Evolutionary conservation across 2,329 filamentous ascomycete species (phyloP).

Genomic region (Nemania sp.): DNA sequence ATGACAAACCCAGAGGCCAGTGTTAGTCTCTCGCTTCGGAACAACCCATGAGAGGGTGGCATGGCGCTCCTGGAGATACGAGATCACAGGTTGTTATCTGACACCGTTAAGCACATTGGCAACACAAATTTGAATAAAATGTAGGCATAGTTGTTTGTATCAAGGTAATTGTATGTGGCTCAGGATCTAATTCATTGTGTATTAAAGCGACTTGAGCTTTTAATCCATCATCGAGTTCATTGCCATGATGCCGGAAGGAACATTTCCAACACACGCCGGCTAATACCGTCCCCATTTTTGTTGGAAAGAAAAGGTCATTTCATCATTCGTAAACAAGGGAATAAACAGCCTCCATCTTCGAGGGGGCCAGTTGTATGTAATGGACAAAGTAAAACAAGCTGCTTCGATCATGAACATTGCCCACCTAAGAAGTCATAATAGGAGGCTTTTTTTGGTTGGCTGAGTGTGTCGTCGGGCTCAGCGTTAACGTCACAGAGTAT

Average conservation of each 20-base stretch:
- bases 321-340: slow-evolving; percentile 44
- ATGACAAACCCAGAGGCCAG: too few species aligned
- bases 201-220: slow-evolving; percentile 46
- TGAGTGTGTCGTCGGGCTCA: slow-evolving; percentile 40
- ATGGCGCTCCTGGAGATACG: background rate
- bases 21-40: background rate
- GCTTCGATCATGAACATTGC: slow-evolving; percentile 43
- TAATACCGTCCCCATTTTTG: slow-evolving; percentile 47
- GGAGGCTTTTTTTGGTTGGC: slow-evolving; percentile 38
- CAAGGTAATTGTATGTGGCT: slow-evolving; percentile 31
- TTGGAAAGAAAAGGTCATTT: slow-evolving; percentile 42
- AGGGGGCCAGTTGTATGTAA: slow-evolving; percentile 29
- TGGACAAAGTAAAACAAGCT: slow-evolving; percentile 40
- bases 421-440: slow-evolving; percentile 41
- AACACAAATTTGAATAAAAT: background rate
- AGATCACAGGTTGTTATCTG: background rate
- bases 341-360: slow-evolving; percentile 35
- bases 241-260: slow-evolving; percentile 45
- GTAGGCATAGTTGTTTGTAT: slow-evolving; percentile 11
- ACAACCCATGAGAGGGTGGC: background rate
- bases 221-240: slow-evolving; percentile 44
- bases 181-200: slow-evolving; percentile 42
- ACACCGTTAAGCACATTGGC: background rate
- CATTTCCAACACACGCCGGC: slow-evolving; percentile 44
- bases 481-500: slow-evolving; percentile 35